Base-by-base conservation (phyloP, 495 filamentous ascomycete species). In the Aspergillus ostianus region DNA sequence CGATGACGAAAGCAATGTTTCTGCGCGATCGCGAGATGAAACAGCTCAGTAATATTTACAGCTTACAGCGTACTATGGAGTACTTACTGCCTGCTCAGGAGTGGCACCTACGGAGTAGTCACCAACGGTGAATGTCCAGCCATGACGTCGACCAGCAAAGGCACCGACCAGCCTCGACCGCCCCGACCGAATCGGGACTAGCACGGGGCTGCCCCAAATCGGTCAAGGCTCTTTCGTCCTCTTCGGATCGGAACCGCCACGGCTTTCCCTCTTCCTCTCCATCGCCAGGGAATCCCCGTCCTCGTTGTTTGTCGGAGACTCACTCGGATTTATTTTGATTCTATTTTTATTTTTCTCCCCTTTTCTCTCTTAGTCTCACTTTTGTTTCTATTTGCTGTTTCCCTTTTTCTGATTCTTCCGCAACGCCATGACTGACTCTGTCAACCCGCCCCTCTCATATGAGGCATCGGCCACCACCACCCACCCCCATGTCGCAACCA, bases 391-490 rank as follows among this genome's bases (percentile, higher is more conserved):
- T 46, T 46, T 46, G 13, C 6, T 46, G 15, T 50, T 20, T 50
- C 47, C 10, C 47, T 17, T n/a, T 50, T 21, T 20, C 23, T 20
- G 17, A 29, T 52, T 52, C 21, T 27, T 52, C 36, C 23, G 23
- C 23, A 41, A 10, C 63, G 61, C 57, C 53, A 84, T 84, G 81
- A 67, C 75, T 44, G 80, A 80, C 48, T 66, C 71, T 30, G 53
- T 73, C 47, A 80, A 80, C 51, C 78, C 80, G 29, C 85, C 87
- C n/a, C 81, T 92, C 55, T 88, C 85, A 51, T 87, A 90, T 73
- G 87, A 90, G 74, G 82, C 88, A 27, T 91, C 88, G 3, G 86
- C 86, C 51, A 88, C 86, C 51, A 81, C 86, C 26, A 90, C 85
- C 19, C 83, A 90, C 71, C 87, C 84, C 53, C 85, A 86, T 69